Evolutionary conservation across 164 flowering plant genomes (phyloP).

Genomic region (Nelumbo lutea): DNA sequence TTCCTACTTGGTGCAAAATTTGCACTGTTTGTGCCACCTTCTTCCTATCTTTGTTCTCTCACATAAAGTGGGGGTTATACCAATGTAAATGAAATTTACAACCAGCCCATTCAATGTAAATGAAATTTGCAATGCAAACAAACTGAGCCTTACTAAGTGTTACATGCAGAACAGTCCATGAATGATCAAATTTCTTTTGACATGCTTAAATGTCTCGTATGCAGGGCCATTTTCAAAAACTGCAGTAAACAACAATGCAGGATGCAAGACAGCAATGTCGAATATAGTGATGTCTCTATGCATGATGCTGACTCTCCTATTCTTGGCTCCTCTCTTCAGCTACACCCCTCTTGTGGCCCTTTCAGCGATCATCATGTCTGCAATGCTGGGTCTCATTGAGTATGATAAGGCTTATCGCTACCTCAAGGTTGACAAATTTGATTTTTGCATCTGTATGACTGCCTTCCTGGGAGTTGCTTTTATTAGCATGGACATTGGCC

Average conservation of each 20-base stretch:
- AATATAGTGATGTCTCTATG: slow-evolving; percentile 65
- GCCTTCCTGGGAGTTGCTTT: slow-evolving; percentile 73
- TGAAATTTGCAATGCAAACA: too few species aligned
- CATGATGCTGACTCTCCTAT: slow-evolving; percentile 64
- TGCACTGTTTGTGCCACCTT: too few species aligned
- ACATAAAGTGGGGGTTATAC: too few species aligned
- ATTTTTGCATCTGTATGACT: slow-evolving; percentile 69
- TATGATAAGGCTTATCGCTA: slow-evolving; percentile 48
- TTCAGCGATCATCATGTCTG: slow-evolving; percentile 77
- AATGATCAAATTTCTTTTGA: too few species aligned
- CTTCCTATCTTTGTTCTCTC: too few species aligned
- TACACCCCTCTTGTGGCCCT: slow-evolving; percentile 90
- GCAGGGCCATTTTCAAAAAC: slow-evolving; percentile 92
- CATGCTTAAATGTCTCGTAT: slow-evolving; percentile 1
- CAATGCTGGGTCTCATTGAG: slow-evolving; percentile 82
- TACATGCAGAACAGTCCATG: too few species aligned
- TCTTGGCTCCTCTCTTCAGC: slow-evolving; percentile 71
- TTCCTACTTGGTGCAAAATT: too few species aligned
- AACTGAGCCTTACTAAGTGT: too few species aligned
- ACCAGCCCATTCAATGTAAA: too few species aligned
- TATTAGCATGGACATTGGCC: slow-evolving; percentile 72
- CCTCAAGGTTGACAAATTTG: slow-evolving; percentile 73
- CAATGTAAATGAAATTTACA: too few species aligned
- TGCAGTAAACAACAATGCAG: slow-evolving; percentile 82
- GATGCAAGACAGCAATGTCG: slow-evolving; percentile 64